Base-by-base conservation (phyloP, 2,329 filamentous ascomycete genomes). In the Stachybotrys chlorohalonatus region DNA sequence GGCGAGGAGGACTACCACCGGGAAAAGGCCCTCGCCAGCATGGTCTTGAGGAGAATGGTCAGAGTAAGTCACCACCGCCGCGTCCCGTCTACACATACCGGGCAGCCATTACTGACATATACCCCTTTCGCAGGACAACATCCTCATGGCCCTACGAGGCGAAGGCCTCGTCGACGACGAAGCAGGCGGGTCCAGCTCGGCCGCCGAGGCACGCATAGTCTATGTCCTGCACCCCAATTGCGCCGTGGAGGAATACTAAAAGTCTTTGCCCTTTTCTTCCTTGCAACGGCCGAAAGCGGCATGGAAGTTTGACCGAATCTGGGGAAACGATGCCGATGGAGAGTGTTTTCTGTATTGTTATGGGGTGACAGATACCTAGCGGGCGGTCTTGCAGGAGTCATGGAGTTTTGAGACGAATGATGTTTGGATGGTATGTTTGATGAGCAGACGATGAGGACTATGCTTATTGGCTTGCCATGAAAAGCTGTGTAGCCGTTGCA, bases 201-300 rank as follows among this genome's bases (percentile, higher is more conserved):
- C 73, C 15, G 63, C 71, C 11, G 56, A 63, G 1, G 60, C 63
- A 1, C 54, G 62, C 15, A 76, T 88, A 5, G 81, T 94, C 53
- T 99, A 96, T 68, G 88, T 96, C 31, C 68, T 99, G 61, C 94
- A 99, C 74, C 94, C 94, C 56, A 97, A 97, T 73, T 95, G 90
- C 67, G 89, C 89, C 0, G 79, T 95, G 9, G 92, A 96, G 59
- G 81, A 84, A 58, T 70, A 71, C 49, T 79, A 64, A 66, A 51
- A 42, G 36, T 3, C 36, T 9, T 42, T 42, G 13, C 2, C 36
- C 36, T 5, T 42, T 13, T 13, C 8, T 13, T 9, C 8, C 36
- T 42, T 42, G 36, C 8, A 9, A 42, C 36, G 13, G 13, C 36
- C 3, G 36, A 9, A 24, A 24, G 24, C 24, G 24, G 24, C 24